Base-by-base conservation (phyloP, 163 green algal species). In the Scenedesmus sp. region DNA sequence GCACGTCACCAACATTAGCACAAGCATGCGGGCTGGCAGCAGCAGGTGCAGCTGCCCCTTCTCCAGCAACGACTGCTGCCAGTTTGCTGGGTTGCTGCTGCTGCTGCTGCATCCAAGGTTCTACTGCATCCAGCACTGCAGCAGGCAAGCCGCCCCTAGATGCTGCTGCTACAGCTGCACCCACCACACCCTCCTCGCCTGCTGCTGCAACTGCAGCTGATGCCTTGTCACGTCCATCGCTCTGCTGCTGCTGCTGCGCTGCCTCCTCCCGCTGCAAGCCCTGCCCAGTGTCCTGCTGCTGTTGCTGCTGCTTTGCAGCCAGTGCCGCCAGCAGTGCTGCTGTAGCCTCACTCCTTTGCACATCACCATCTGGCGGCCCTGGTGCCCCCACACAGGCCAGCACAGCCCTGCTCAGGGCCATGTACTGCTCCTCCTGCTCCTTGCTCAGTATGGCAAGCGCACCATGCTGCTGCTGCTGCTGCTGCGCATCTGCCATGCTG, bases 71-170 rank as follows among this genome's bases (percentile, higher is more conserved):
- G 3, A 23, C 70, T 52, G 10, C 70, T 79, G 70, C 70, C 23
- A 52, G 16, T 7, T 1, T 77, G 67, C 67, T 77, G 84, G 34
- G 34, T 26, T 54, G 67, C 86, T 60, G 86, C 86, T 81, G 87
- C 87, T 86, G 73, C 23, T 91, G 87, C 73, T 87, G 57, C 87
- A 87, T 85, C 87, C 74, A 85, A 18, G 79, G 87, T 59, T 91
- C 73, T 4, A 91, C 16, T 18, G 73, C 62, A 1, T 52, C 46
- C 23, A 87, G 55, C 4, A 87, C 18, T 34, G 66, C 73, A 73
- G 62, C 23, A 46, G 87, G 87, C n/a, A 88, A n/a, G 6, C 46
- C 59, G 23, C n/a, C 34, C 1, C 15, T 1, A n/a, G n/a, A n/a
- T 59, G 62, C 85, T 62, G 85, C 85, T 60, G 57, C 84, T 79